phyloP scores from a whole-genome alignment of 2,329 filamentous ascomycete species.

The Epichloe brachyelytri region DNA sequence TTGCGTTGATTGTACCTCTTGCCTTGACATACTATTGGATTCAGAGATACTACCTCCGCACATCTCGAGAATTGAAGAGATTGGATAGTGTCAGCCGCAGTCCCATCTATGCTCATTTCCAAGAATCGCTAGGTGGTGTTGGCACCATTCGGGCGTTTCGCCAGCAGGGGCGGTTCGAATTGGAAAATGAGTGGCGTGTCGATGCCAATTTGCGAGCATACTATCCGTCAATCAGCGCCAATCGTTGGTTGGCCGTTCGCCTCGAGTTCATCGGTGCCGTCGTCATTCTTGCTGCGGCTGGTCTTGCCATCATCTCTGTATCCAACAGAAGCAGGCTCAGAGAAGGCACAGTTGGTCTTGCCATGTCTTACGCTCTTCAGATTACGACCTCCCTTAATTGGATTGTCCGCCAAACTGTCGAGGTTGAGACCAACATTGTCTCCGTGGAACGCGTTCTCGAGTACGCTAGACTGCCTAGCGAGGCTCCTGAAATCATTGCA shows the following conservation, averaged over 20 bases:
- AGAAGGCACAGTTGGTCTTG: slow-evolving; percentile 72
- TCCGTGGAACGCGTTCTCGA: slow-evolving; percentile 96
- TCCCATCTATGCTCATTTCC: slow-evolving; percentile 96
- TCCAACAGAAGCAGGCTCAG: slow-evolving; percentile 50
- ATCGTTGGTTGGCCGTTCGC: slow-evolving; percentile 87
- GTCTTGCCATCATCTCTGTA: slow-evolving; percentile 71
- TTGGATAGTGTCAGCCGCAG: slow-evolving; percentile 91
- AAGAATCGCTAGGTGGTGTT: slow-evolving; percentile 88
- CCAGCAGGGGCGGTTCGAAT: slow-evolving; percentile 73
- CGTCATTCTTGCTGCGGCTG: slow-evolving; percentile 79
- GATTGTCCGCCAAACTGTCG: slow-evolving; percentile 96
- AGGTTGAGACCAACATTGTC: slow-evolving; percentile 99
- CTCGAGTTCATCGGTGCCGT: slow-evolving; percentile 91
- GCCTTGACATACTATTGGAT: slow-evolving; percentile 77
- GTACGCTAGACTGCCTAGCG: slow-evolving; percentile 80
- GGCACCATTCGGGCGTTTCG: slow-evolving; percentile 91
- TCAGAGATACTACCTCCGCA: slow-evolving; percentile 91
- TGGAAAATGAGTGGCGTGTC: slow-evolving; percentile 95
- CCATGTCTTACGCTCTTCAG: slow-evolving; percentile 94
- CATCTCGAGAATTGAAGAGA: slow-evolving; percentile 90
- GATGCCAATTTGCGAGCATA: slow-evolving; percentile 90
- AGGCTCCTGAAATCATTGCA: slow-evolving; percentile 87
- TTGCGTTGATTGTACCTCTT: slow-evolving; percentile 70
- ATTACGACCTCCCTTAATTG: slow-evolving; percentile 97
- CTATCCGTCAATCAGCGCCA: slow-evolving; percentile 89